phyloP scores from a whole-genome alignment of 2,329 filamentous ascomycete genomes.

The Diaporthe capsici region DNA sequence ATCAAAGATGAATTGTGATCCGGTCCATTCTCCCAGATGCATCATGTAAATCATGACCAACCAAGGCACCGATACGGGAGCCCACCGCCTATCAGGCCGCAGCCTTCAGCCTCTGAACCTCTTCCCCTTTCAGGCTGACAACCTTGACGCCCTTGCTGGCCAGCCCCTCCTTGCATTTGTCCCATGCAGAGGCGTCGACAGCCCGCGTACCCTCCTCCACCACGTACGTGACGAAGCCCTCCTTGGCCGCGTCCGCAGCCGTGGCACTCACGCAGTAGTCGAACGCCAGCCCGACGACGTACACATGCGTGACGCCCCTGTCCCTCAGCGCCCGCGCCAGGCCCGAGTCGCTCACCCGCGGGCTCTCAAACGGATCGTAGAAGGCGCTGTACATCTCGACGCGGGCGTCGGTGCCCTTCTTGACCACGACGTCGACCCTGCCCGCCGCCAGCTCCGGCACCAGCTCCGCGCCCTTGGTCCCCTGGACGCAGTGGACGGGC shows the following conservation, averaged over 20 bases:
- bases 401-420: slow-evolving; percentile 81
- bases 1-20: not conserved
- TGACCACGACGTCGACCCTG: slow-evolving; percentile 75
- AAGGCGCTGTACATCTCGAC: slow-evolving; percentile 98
- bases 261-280: slow-evolving; percentile 92
- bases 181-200: slow-evolving; percentile 76
- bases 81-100: not conserved
- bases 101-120: slow-evolving; percentile 65
- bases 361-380: slow-evolving; percentile 80
- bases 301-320: slow-evolving; percentile 80
- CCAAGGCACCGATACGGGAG: not conserved
- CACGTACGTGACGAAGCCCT: slow-evolving; percentile 83
- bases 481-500: slow-evolving; percentile 91
- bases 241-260: slow-evolving; percentile 80
- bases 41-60: not conserved
- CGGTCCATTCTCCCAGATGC: not conserved
- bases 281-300: slow-evolving; percentile 85
- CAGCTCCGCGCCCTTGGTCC: slow-evolving; percentile 79
- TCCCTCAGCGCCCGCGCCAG: slow-evolving; percentile 71
- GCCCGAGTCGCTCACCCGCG: slow-evolving; percentile 72
- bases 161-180: slow-evolving; percentile 66
- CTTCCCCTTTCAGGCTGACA: slow-evolving; percentile 68
- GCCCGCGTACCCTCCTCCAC: slow-evolving; percentile 83
- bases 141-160: slow-evolving; percentile 72
- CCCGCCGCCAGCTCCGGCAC: slow-evolving; percentile 77